phyloP scores from a whole-genome alignment of 225 moss, liverwort and hornwort genomes.

The Sphagnum tenellum region DNA sequence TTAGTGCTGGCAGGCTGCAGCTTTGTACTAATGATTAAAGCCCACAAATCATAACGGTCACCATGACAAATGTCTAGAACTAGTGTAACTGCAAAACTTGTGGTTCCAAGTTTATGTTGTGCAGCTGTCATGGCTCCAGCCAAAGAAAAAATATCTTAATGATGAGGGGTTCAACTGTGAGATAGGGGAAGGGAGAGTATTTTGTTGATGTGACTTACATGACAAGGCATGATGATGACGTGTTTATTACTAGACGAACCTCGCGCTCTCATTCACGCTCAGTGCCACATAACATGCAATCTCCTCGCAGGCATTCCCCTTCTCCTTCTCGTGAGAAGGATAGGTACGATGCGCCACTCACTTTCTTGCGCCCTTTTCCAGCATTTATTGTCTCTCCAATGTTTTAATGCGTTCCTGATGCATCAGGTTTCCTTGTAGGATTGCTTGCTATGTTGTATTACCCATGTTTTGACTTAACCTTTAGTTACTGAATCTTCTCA shows the following conservation, averaged over 20 bases:
- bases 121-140: slow-evolving; percentile 80
- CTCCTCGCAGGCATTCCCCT: slow-evolving; percentile 99
- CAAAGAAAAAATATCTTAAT: slow-evolving; percentile 29
- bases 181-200: slow-evolving; percentile 33
- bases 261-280: slow-evolving; percentile 99
- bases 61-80: slow-evolving; percentile 30
- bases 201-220: slow-evolving; percentile 87
- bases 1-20: no score
- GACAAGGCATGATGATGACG: slow-evolving; percentile 98
- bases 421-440: no score
- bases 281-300: slow-evolving; percentile 97
- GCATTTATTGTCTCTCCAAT: not conserved
- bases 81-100: slow-evolving; percentile 48
- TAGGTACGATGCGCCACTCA: slow-evolving; percentile 91
- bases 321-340: slow-evolving; percentile 99
- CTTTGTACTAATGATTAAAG: slow-evolving; percentile 28
- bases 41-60: slow-evolving; percentile 38
- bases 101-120: slow-evolving; percentile 87
- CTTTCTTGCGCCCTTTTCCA: slow-evolving; percentile 18
- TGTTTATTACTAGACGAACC: slow-evolving; percentile 99
- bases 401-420: no score
- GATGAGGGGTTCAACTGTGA: slow-evolving; percentile 68
- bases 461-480: no score
- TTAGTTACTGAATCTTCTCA: no score
- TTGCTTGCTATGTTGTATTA: no score